Base-by-base conservation (phyloP, 106 monocot species). In the Platanthera guangdongensis region DNA sequence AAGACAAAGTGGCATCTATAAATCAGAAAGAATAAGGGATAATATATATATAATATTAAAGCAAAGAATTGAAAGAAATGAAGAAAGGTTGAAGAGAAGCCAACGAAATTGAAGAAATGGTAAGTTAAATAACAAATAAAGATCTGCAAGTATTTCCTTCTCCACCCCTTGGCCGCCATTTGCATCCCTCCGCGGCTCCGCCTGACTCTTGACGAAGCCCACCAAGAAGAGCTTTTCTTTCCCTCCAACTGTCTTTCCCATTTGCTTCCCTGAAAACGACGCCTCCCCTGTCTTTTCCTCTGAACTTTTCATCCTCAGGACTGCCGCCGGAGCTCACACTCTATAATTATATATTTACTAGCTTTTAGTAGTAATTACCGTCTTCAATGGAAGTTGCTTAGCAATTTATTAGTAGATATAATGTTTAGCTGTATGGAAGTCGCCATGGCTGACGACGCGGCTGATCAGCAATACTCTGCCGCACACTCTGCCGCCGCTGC, bases 361-460 rank as follows among this genome's bases (percentile, higher is more conserved):
- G 39, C 39, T 39, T 39, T 39, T 39, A 39, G 39, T 39, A 39
- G 39, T 39, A 39, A 39, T 39, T 39, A 39, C 39, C 39, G n/a
- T 60, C 59, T 60, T 21, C n/a, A 14, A 4, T 55, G 10, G 55
- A 2, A 60, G 59, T 3, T 9, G 59, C 9, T 9, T 60, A 6
- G 39, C 39, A 39, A 39, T 39, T 39, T 39, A 39, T 39, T 39
- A 39, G 39, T 39, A 25, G 25, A 19, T 6, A 59, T 6, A 1
- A 32, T 39, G 67, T 3, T 39, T 67, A 12, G 6, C 30, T 32
- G 67, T 11, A 67, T 67, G 67, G 67, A 67, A 9, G 67, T 67
- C 67, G 39, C 39, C 67, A 39, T 67, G 25, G 67, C 39, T 30
- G 32, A 67, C 67, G 32, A 67, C 67, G 67, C 11, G 67, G 67